Percentiles rank a stretch among this genome's conserved stretches.
Conservation (phyloP, 352 stramenopile species). For the Phytopythium helicoides region DNA sequence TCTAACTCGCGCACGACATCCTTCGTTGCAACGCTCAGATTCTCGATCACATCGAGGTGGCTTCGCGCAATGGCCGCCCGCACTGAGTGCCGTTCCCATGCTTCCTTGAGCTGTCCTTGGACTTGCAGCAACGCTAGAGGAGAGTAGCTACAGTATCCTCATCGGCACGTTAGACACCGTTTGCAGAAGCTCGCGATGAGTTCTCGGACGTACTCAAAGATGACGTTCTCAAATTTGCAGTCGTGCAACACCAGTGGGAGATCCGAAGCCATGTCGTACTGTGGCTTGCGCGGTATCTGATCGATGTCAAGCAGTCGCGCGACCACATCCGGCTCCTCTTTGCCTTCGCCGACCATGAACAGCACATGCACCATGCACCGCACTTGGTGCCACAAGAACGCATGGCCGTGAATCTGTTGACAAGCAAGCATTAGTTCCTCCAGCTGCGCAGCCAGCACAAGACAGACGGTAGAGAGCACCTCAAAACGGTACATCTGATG, state of each 20-base stretch:
- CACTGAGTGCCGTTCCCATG: conserved; percentile 84
- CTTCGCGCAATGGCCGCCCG: conserved; percentile 72
- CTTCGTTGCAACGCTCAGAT: conserved; percentile 36
- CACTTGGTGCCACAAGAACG: conserved; percentile 99
- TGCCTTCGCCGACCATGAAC: conserved; percentile 93
- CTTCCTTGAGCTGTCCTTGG: conserved; percentile 69
- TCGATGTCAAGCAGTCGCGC: conserved; percentile 92
- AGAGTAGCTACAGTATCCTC: conserved; percentile 40
- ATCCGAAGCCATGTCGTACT: conserved; percentile 96
- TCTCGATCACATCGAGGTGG: conserved; percentile 60
- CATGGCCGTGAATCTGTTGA: conserved; percentile 80
- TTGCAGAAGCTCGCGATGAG: background rate
- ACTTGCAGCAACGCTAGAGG: conserved; percentile 75
- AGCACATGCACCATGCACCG: conserved; percentile 97
- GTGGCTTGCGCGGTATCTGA: conserved; percentile 74
- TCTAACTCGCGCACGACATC: conserved; percentile 63
- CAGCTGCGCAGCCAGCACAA: too few relatives aligned
- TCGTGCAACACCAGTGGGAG: conserved; percentile 96
- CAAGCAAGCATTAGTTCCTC: background rate
- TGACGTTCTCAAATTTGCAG: conserved; percentile 91
- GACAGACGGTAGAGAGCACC: too few relatives aligned
- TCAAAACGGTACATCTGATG: conserved; percentile 77
- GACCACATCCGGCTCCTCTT: conserved; percentile 91
- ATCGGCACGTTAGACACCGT: background rate
- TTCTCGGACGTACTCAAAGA: conserved; percentile 50